These are phyloP conservation scores for Blastobotrys parvus DNA, from an alignment of 805 yeast species.

Conservation along the genomic window DNA sequence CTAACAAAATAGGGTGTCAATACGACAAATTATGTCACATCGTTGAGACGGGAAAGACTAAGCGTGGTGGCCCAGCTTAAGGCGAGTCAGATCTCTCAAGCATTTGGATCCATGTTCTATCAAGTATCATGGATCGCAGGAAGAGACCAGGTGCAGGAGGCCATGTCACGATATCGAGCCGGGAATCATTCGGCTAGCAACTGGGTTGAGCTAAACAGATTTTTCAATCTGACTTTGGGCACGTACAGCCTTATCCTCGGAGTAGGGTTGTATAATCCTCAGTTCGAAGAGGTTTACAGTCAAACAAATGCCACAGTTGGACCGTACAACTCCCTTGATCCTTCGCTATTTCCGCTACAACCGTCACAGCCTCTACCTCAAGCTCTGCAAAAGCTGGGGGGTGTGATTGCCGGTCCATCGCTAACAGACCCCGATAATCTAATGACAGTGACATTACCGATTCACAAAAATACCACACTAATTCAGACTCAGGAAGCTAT, in stretches of 20 bases:
- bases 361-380: constrained; percentile 39
- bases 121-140: constrained; percentile 60
- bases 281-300: constrained; percentile 36
- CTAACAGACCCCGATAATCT: constrained; percentile 32
- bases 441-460: constrained; percentile 71
- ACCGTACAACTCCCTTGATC: constrained; percentile 25
- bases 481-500: constrained; percentile 49
- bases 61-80: constrained; percentile 74
- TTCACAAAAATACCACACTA: constrained; percentile 62
- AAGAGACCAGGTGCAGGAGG: constrained; percentile 49
- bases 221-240: constrained; percentile 53
- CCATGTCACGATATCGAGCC: constrained; percentile 56
- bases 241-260: constrained; percentile 56
- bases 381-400: constrained; percentile 34
- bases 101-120: constrained; percentile 52
- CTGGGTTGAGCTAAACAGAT: constrained; percentile 38
- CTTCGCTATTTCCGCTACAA: constrained; percentile 42
- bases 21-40: constrained; percentile 40
- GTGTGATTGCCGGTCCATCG: constrained; percentile 62
- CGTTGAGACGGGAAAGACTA: constrained; percentile 60
- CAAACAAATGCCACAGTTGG: constrained; percentile 18
- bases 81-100: constrained; percentile 69
- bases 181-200: constrained; percentile 55
- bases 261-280: constrained; percentile 60
- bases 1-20: constrained; percentile 30